These are phyloP conservation scores for Cavenderia fasciculata DNA, from an alignment of 78 protist species.

Conservation along the genomic window DNA sequence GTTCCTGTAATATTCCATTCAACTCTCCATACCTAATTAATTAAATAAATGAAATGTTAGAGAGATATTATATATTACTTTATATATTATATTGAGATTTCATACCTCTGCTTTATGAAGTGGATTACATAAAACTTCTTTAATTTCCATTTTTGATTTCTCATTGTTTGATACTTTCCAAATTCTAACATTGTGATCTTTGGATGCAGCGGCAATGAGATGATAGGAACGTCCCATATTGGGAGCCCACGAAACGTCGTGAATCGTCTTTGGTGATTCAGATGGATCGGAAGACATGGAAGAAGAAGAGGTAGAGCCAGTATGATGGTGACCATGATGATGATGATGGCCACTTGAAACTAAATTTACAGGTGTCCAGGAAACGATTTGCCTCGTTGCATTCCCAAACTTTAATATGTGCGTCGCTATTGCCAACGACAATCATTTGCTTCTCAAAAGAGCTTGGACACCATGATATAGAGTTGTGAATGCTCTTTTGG, in stretches of 20 bases:
- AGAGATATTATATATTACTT: background rate
- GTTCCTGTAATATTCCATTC: conserved; percentile 95
- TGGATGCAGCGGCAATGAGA: conserved; percentile 88
- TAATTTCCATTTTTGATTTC: conserved; percentile 46
- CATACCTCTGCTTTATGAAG: conserved; percentile 63
- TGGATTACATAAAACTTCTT: conserved; percentile 10
- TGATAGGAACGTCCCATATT: conserved; percentile 86
- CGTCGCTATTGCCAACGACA: conserved; percentile 85
- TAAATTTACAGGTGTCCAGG: background rate
- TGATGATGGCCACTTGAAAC: background rate
- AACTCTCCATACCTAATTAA: conserved; percentile 86
- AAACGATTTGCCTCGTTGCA: conserved; percentile 35
- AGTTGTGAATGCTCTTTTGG: conserved; percentile 64
- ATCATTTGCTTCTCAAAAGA: conserved; percentile 76
- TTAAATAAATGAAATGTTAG: background rate
- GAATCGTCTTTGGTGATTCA: conserved; percentile 32
- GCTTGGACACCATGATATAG: conserved; percentile 91
- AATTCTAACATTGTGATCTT: conserved; percentile 74
- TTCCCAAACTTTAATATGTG: conserved; percentile 75
- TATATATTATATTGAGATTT: background rate
- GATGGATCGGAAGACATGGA: background rate
- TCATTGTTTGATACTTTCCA: conserved; percentile 49
- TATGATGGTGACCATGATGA: background rate
- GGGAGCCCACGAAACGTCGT: conserved; percentile 89
- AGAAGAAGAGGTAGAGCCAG: too few relatives aligned